Conservation (phyloP, 352 stramenopile genomes). For the Pythium brassicae region DNA sequence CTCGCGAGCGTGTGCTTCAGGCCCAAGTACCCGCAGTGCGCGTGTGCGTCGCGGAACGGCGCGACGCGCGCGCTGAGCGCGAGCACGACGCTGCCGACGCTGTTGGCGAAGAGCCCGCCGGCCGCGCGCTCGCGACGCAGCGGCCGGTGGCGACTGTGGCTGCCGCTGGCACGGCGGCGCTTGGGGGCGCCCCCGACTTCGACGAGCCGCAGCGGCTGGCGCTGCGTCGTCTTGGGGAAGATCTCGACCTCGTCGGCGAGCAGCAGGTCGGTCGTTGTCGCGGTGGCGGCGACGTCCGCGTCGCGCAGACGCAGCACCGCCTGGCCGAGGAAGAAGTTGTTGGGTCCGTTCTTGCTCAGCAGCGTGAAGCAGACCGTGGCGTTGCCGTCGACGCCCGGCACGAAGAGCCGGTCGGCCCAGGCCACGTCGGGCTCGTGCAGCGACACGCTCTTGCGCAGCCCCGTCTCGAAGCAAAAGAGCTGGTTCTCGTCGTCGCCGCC, state of each 20-base stretch:
- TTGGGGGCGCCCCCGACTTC: slow-evolving; percentile 14
- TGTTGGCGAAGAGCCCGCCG: slow-evolving; percentile 7
- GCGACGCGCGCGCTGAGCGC: slow-evolving; percentile 36
- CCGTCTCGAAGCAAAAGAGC: slow-evolving; percentile 70
- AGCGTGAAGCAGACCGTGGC: slow-evolving; percentile 67
- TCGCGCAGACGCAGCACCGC: slow-evolving; percentile 44
- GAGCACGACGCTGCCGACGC: slow-evolving; percentile 16
- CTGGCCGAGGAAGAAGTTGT: slow-evolving; percentile 74
- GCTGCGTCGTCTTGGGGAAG: slow-evolving; percentile 55
- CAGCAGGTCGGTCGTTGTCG: slow-evolving; percentile 25
- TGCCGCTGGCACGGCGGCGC: background rate
- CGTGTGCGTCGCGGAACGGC: slow-evolving; percentile 42
- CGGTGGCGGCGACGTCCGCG: slow-evolving; percentile 28
- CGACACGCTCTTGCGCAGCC: slow-evolving; percentile 26
- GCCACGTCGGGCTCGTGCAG: slow-evolving; percentile 27
- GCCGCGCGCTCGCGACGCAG: too few species aligned
- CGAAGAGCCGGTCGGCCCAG: slow-evolving; percentile 61
- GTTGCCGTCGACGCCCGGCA: slow-evolving; percentile 63
- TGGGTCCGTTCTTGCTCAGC: slow-evolving; percentile 71
- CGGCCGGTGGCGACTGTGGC: background rate
- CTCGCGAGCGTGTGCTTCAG: slow-evolving; percentile 62
- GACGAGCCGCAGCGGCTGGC: slow-evolving; percentile 35
- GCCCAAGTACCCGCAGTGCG: slow-evolving; percentile 64
- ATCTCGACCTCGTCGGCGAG: slow-evolving; percentile 48
- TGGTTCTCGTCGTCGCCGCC: slow-evolving; percentile 60